Evolutionary conservation across 805 yeast species (phyloP).

Genomic region (Candida pseudofarinosa): DNA sequence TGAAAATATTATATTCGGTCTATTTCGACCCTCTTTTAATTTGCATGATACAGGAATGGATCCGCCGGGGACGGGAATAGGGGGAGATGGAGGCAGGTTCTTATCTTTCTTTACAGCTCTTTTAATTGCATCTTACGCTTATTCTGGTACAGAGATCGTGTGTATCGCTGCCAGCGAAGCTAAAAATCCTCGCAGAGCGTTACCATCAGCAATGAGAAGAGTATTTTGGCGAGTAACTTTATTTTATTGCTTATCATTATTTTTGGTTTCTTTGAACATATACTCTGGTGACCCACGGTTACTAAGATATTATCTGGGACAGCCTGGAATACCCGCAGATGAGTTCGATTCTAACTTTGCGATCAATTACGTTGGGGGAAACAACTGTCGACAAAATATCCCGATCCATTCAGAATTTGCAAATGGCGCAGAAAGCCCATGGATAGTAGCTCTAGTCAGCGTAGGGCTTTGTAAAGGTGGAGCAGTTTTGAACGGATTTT

Average conservation of each 20-base stretch:
- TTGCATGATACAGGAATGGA: constrained; percentile 53
- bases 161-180: constrained; percentile 85
- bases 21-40: constrained; percentile 71
- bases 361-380: constrained; percentile 32
- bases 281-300: constrained; percentile 77
- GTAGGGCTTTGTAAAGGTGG: constrained; percentile 33
- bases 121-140: constrained; percentile 67
- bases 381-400: constrained; percentile 22
- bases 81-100: constrained; percentile 58
- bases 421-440: constrained; percentile 42
- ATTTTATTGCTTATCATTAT: constrained; percentile 62
- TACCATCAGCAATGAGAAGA: constrained; percentile 72
- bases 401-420: constrained; percentile 31
- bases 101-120: constrained; percentile 59
- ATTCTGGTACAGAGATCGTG: constrained; percentile 79
- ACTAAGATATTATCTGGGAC: constrained; percentile 47
- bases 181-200: constrained; percentile 69
- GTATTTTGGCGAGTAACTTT: constrained; percentile 69
- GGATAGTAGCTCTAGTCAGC: constrained; percentile 42
- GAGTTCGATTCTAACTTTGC: constrained; percentile 25
- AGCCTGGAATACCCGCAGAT: constrained; percentile 21
- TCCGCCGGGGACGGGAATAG: constrained; percentile 52
- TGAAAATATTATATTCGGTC: constrained; percentile 54
- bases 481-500: constrained; percentile 39
- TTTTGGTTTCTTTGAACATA: constrained; percentile 66